These are phyloP conservation scores for Lithohypha guttulata DNA, from an alignment of 2,329 filamentous ascomycete species.

Conservation along the genomic window DNA sequence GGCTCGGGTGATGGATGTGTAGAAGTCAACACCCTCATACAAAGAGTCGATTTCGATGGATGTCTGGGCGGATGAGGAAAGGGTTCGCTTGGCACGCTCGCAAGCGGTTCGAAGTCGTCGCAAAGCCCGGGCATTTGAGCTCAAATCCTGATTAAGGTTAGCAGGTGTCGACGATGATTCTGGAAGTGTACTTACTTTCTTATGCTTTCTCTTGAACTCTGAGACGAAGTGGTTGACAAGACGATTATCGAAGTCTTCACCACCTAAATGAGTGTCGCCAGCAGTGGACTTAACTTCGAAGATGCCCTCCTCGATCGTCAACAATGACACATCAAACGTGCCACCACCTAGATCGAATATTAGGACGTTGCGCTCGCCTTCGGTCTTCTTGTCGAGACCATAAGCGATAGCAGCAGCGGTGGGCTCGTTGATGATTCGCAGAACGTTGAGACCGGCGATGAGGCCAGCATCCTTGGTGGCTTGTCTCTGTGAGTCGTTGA, in stretches of 20 bases:
- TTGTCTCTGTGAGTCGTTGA: conserved; percentile 99
- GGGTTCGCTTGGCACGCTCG: conserved; percentile 98
- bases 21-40: conserved; percentile 96
- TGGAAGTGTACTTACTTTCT: too few relatives aligned
- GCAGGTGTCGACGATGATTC: too few relatives aligned
- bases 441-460: conserved; percentile 92
- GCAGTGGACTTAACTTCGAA: conserved; percentile 98
- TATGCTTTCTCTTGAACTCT: conserved; percentile 74
- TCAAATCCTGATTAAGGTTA: too few relatives aligned
- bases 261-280: conserved; percentile 93
- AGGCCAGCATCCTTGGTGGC: conserved; percentile 98
- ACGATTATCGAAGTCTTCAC: conserved; percentile 93
- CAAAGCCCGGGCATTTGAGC: conserved; percentile 77
- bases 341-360: conserved; percentile 99
- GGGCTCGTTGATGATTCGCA: conserved; percentile 99
- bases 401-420: conserved; percentile 97
- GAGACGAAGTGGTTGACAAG: conserved; percentile 95
- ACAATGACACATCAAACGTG: conserved; percentile 99
- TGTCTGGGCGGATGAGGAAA: conserved; percentile 94
- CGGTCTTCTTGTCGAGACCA: conserved; percentile 90
- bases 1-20: conserved; percentile 92
- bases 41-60: conserved; percentile 98
- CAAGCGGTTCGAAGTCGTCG: conserved; percentile 94
- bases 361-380: conserved; percentile 96
- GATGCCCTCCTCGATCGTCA: conserved; percentile 98